Evolutionary conservation across 768 basidiomycete genomes (phyloP), one percentile per base, ranked within the genome.

Genomic region (Termitomyces sp.): DNA sequence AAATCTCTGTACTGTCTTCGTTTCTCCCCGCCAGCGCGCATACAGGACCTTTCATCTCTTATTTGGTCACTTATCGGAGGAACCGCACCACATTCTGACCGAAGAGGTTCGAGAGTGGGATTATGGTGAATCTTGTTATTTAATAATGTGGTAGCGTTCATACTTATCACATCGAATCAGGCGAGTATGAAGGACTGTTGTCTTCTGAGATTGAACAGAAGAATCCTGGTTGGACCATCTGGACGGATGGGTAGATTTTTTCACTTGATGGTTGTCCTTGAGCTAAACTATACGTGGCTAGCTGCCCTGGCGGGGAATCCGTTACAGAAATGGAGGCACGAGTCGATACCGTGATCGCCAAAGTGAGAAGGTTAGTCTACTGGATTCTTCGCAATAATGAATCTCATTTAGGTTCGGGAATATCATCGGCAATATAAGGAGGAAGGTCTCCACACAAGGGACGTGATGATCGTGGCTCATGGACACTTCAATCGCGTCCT

Each of bases 401-500:
- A 13, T 26, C 32, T 37, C 26, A 33, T 51, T 12, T 55, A 91
- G 87, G 84, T 92, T 57, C 84, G 84, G 12, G 84, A 88, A 65
- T 83, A 88, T 66, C 91, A 93, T 65, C 79, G 79, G 55, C 70
- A 81, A 64, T 91, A 88, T 69, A 76, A 82, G 46, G 89, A 91
- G 64, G 82, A 88, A 48, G 84, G 84, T 1, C 73, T 79, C 18
- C 79, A 86, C 54, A 80, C 82, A 22, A 82, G 89, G 22, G 93
- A 97, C 65, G 87, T 94, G 10, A 80, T 95, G 58, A 88, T 98
- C 66, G 85, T 98, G 59, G 91, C 93, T 0, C 95, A 98, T 71
- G 94, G 90, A 0, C 89, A 94, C 71, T 86, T 90, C 70, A 91
- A 82, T 54, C 83, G 89, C 40, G 81, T 82, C 47, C 76, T 93